Percentiles rank a stretch among this genome's conserved stretches.
These are phyloP conservation scores for Trichoderma erinaceum DNA, from an alignment of 495 filamentous ascomycete genomes.

Conservation along the genomic window DNA sequence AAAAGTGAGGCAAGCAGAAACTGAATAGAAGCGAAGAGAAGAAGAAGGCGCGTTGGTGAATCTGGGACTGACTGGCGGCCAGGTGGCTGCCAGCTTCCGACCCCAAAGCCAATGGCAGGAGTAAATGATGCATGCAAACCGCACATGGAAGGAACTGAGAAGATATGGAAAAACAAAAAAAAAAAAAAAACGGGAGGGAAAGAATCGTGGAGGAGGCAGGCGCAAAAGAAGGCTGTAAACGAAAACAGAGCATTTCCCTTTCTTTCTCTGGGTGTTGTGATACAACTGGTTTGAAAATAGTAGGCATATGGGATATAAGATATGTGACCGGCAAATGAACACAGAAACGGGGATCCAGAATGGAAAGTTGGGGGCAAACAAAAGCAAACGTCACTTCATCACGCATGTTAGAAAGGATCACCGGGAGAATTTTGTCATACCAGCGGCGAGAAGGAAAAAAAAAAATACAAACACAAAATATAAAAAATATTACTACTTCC, in stretches of 20 bases:
- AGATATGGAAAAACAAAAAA: background rate
- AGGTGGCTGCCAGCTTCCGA: slow-evolving; percentile 2
- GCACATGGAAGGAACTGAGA: background rate
- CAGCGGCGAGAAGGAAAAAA: too few relatives aligned
- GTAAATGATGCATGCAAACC: background rate
- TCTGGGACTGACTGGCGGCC: background rate
- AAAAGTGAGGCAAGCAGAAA: background rate
- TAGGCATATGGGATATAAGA: too few relatives aligned
- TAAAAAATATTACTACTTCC: too few relatives aligned
- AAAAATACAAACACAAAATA: too few relatives aligned
- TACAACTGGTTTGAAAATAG: too few relatives aligned
- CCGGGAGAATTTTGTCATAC: too few relatives aligned
- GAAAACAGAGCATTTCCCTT: background rate
- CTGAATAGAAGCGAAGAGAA: background rate
- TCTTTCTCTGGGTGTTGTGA: too few relatives aligned
- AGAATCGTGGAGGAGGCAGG: background rate
- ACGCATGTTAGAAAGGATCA: too few relatives aligned
- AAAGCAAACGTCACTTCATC: too few relatives aligned
- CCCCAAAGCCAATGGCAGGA: background rate
- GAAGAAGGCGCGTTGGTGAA: background rate
- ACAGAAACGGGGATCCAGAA: too few relatives aligned
- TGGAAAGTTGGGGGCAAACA: too few relatives aligned
- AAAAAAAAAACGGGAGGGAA: background rate
- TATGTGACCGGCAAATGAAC: too few relatives aligned
- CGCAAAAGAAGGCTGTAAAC: background rate